Percentiles rank a stretch among this genome's conserved stretches.
phyloP scores from a whole-genome alignment of 805 yeast genomes.

The Myxozyma geophila region DNA sequence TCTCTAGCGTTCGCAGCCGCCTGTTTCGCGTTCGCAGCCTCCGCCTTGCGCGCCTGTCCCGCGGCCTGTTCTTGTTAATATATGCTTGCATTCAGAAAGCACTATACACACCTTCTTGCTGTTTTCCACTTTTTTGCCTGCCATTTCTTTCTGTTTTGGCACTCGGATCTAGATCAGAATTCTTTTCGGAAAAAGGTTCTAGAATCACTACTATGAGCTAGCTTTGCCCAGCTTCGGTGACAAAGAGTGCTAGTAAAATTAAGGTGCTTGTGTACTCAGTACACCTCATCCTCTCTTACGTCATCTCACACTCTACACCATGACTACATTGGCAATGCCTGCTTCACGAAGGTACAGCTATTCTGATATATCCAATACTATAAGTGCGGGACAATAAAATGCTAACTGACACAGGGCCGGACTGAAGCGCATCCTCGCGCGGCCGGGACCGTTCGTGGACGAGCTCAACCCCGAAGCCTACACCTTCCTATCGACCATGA shows the following conservation, averaged over 20 bases:
- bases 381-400: background rate
- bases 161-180: background rate
- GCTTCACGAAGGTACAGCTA: slow-evolving; percentile 5
- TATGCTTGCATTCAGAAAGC: background rate
- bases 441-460: slow-evolving; percentile 47
- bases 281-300: background rate
- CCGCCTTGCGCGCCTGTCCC: slow-evolving; percentile 55
- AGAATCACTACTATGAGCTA: no score
- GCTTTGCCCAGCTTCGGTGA: no score
- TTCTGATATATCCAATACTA: background rate
- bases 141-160: slow-evolving; percentile 8
- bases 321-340: slow-evolving; percentile 3
- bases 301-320: background rate
- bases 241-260: background rate
- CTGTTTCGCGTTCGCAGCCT: slow-evolving; percentile 61
- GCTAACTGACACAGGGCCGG: slow-evolving; percentile 25
- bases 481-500: slow-evolving; percentile 40
- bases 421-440: slow-evolving; percentile 36
- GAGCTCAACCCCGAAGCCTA: slow-evolving; percentile 45
- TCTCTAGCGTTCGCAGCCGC: slow-evolving; percentile 54
- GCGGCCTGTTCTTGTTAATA: slow-evolving; percentile 32
- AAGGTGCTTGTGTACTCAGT: background rate
- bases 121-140: slow-evolving; percentile 37
- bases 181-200: background rate
- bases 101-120: slow-evolving; percentile 32